Conservation (phyloP, 768 basidiomycete species). For the Mycena filopes region DNA sequence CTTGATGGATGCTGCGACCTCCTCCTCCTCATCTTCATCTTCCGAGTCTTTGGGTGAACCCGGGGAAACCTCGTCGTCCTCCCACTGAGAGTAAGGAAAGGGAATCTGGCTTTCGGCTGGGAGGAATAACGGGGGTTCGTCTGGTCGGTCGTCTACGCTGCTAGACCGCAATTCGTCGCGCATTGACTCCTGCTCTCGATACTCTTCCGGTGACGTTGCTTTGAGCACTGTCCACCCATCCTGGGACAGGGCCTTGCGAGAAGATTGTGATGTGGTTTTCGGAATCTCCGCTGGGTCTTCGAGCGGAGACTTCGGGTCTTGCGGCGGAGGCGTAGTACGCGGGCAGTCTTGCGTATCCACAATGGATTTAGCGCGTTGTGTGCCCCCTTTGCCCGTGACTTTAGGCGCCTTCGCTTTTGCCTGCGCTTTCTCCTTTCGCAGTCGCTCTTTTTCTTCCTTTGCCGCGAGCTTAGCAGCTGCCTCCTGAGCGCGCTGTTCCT, state of each 20-base stretch:
- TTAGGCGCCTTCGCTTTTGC: slow-evolving; percentile 19
- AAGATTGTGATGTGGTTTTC: not conserved
- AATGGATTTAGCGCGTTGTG: not conserved
- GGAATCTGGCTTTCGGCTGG: slow-evolving; percentile 62
- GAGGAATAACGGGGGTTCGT: slow-evolving; percentile 56
- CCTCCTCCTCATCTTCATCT: slow-evolving; percentile 51
- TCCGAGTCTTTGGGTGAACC: slow-evolving; percentile 51
- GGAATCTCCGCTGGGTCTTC: not conserved
- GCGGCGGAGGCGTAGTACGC: not conserved
- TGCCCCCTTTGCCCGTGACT: slow-evolving; percentile 10
- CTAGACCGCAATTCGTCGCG: slow-evolving; percentile 30
- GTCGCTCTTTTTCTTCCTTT: slow-evolving; percentile 27
- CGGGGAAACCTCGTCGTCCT: slow-evolving; percentile 36
- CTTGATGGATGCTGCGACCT: slow-evolving; percentile 41
- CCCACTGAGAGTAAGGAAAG: slow-evolving; percentile 65
- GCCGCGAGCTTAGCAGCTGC: slow-evolving; percentile 18
- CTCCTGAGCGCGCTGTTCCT: slow-evolving; percentile 36
- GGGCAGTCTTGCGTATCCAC: slow-evolving; percentile 2
- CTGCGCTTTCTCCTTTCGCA: slow-evolving; percentile 23
- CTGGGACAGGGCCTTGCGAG: slow-evolving; percentile 23
- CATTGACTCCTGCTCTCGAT: slow-evolving; percentile 11
- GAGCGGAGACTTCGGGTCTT: not conserved
- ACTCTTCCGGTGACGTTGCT: slow-evolving; percentile 24
- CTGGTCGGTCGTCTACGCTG: slow-evolving; percentile 14
- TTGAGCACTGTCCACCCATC: slow-evolving; percentile 29